A percentile compares a stretch with the other conserved stretches of the same genome.
Conservation (phyloP, 306 rosid species). For the Luffa acutangula region DNA sequence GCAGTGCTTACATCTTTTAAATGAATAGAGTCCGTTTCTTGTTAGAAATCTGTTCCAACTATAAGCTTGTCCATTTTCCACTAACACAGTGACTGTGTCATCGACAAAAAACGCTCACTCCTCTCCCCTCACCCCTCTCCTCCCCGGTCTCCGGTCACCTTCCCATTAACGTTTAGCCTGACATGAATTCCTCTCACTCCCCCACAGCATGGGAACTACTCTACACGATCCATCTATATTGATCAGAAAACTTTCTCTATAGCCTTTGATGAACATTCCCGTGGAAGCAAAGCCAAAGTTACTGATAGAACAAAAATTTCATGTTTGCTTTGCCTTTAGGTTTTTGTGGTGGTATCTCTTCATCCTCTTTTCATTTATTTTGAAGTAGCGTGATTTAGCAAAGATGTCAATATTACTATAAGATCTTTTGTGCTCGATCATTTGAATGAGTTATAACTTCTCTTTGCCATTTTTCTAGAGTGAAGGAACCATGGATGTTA, state of each 20-base stretch:
- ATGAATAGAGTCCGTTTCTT: neutral
- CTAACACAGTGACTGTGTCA: no score
- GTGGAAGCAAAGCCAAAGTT: no score
- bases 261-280: no score
- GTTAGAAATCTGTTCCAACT: neutral
- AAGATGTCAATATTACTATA: neutral
- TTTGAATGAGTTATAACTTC: constrained; percentile 9
- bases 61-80: no score
- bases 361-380: neutral
- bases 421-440: neutral
- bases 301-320: neutral
- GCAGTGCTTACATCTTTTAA: neutral
- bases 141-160: no score
- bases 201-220: no score
- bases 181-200: no score
- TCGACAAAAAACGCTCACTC: no score
- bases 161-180: no score
- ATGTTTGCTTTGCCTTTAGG: neutral
- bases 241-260: no score
- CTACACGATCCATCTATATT: no score
- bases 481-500: constrained; percentile 73
- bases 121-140: no score
- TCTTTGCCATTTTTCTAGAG: constrained; percentile 38
- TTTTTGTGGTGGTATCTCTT: neutral
- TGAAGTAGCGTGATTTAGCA: neutral